Evolutionary conservation across 2,329 filamentous ascomycete species (phyloP), one percentile per base, ranked within the genome.

Genomic region (Cadophora sp.): DNA sequence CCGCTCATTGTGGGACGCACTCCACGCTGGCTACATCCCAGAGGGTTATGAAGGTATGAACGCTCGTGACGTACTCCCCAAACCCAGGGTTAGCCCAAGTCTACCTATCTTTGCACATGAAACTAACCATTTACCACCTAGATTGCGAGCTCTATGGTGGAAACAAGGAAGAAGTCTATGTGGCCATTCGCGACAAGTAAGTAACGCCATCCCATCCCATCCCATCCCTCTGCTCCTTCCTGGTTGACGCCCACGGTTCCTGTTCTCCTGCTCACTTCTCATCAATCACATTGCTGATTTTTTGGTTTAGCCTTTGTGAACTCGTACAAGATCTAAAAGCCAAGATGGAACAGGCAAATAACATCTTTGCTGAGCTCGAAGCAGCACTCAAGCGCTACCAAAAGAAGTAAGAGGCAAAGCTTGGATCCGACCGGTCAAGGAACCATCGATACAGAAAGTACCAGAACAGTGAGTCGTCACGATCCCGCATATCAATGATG

Each of bases 21-120:
- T 55, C 11, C 50, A 56, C 22, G 37, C 62, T 16, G 62, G 62
- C 24, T 31, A 40, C 6, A 56, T 64, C 24, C 62, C 62, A 26
- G 31, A 64, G 22, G 62, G 62, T 26, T 64, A 56, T 43, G 62
- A 64, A 64, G 61, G 61, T 53, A 63, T 24, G 61, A 31, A 27
- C 14, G 12, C 26, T 5, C 24, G 22, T 26, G 16, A 51, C n/a
- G 40, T 22, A 48, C 43, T 48, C n/a, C 6, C 43, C 43, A 19
- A 48, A n/a, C 19, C 43, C 11, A 48, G 7, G n/a, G 22, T n/a
- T 22, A 48, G 43, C n/a, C 22, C n/a, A 19, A 48, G 2, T 22
- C 22, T 7, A 48, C 43, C 12, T 22, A n/a, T 19, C n/a, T 48
- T 48, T 9, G 19, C 43, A 22, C 43, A 48, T n/a, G 7, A 8